These are phyloP conservation scores for Alternaria angustiovoidea DNA, from an alignment of 2,329 filamentous ascomycete genomes.

Conservation along the genomic window DNA sequence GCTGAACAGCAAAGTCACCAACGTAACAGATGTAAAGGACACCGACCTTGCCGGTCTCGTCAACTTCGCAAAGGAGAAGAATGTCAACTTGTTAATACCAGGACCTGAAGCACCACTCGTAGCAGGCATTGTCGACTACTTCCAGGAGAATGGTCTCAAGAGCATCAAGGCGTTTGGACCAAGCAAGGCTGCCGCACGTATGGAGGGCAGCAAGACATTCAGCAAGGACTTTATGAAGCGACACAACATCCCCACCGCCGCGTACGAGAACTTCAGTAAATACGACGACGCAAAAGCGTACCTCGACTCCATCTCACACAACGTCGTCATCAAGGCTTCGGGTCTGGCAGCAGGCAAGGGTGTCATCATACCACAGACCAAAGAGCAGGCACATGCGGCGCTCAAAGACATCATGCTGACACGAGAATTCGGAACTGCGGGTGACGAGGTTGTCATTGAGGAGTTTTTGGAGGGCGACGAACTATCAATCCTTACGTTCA, in stretches of 20 bases:
- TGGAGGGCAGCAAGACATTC: slow-evolving; percentile 97
- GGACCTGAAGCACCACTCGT: slow-evolving; percentile 95
- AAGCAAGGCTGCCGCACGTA: slow-evolving; percentile 79
- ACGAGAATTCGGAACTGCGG: slow-evolving; percentile 84
- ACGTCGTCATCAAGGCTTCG: slow-evolving; percentile 85
- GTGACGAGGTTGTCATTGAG: slow-evolving; percentile 92
- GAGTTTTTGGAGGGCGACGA: slow-evolving; percentile 93
- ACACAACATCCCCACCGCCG: slow-evolving; percentile 87
- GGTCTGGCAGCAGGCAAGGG: slow-evolving; percentile 95
- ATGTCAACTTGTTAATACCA: slow-evolving; percentile 83
- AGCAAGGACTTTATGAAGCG: slow-evolving; percentile 98
- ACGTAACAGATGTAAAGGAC: slow-evolving; percentile 72
- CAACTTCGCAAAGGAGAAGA: slow-evolving; percentile 74
- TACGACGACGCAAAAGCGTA: slow-evolving; percentile 78
- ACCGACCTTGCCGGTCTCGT: slow-evolving; percentile 83
- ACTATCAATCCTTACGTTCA: slow-evolving; percentile 89
- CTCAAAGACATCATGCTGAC: slow-evolving; percentile 91
- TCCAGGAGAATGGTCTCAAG: slow-evolving; percentile 61
- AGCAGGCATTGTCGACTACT: slow-evolving; percentile 85
- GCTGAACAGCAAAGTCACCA: slow-evolving; percentile 63
- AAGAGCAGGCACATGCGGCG: slow-evolving; percentile 81
- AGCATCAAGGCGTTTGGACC: slow-evolving; percentile 84
- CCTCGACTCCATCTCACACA: slow-evolving; percentile 57
- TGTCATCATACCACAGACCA: slow-evolving; percentile 84
- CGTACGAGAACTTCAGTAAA: slow-evolving; percentile 86